These are phyloP conservation scores for Rhytidiadelphus loreus DNA, from an alignment of 225 moss, liverwort and hornwort species.

Conservation along the genomic window DNA sequence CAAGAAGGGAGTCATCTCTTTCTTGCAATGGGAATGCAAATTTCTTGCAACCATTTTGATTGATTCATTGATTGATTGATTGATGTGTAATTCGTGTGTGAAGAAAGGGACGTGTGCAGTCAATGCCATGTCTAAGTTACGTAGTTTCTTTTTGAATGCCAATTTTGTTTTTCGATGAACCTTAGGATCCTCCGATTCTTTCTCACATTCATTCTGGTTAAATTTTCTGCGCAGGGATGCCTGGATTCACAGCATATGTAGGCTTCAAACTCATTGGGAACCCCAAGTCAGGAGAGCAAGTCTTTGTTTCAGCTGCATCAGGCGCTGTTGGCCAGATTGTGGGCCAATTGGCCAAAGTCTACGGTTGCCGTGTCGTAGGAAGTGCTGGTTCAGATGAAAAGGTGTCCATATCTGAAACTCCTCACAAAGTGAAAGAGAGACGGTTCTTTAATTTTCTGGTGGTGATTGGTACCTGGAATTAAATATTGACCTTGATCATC, in stretches of 20 bases:
- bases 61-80: too few species aligned
- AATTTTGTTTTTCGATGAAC: neutral
- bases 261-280: constrained; percentile 42
- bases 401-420: neutral
- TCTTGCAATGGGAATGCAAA: neutral
- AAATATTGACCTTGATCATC: neutral
- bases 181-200: neutral
- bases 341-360: constrained; percentile 61
- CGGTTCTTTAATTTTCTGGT: neutral
- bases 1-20: neutral
- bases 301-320: constrained; percentile 58
- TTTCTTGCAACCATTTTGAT: neutral
- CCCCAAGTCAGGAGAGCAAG: constrained; percentile 66
- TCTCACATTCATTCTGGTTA: neutral
- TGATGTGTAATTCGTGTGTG: neutral
- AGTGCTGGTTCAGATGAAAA: constrained; percentile 20
- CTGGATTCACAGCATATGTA: constrained; percentile 51
- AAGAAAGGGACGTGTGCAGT: too few species aligned
- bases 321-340: constrained; percentile 79
- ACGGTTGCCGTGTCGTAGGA: constrained; percentile 20
- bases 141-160: neutral
- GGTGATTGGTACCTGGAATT: neutral
- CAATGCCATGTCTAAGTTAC: neutral
- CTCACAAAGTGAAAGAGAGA: neutral
- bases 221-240: neutral